phyloP scores from a whole-genome alignment of 768 basidiomycete genomes.

The Daedaleopsis sinensis region DNA sequence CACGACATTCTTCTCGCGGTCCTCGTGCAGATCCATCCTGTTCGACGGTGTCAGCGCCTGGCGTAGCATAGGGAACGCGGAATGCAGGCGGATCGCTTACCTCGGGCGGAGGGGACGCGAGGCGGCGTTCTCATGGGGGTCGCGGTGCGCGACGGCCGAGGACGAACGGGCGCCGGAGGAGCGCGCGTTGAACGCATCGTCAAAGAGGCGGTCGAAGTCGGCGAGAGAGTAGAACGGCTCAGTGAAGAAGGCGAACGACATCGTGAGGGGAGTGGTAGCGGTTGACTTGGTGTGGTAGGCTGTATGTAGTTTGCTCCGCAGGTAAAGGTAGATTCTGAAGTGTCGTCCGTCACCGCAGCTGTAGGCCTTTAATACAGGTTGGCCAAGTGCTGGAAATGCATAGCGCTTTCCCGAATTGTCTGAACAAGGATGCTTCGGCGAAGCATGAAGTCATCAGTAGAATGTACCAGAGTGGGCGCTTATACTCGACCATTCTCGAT shows the following conservation, averaged over 20 bases:
- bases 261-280: neutral
- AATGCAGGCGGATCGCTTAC: neutral
- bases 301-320: neutral
- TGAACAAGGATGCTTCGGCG: neutral
- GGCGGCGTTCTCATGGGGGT: constrained; percentile 5
- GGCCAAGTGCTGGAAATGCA: neutral
- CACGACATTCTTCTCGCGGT: constrained; percentile 47
- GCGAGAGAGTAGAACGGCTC: constrained; percentile 40
- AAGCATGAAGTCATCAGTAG: too few relatives aligned
- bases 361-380: neutral
- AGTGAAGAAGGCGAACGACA: constrained; percentile 38
- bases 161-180: neutral
- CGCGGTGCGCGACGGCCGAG: constrained; percentile 1
- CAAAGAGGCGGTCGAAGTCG: constrained; percentile 47
- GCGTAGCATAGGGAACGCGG: neutral
- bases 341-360: neutral
- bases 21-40: constrained; percentile 61
- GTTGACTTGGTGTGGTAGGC: neutral
- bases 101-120: constrained; percentile 22
- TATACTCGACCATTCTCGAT: neutral
- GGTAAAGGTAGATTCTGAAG: neutral
- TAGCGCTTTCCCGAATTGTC: neutral
- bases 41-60: neutral
- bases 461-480: too few relatives aligned
- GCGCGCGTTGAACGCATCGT: constrained; percentile 39